These are phyloP conservation scores for Septoria linicola DNA, from an alignment of 2,329 filamentous ascomycete species.

Conservation along the genomic window DNA sequence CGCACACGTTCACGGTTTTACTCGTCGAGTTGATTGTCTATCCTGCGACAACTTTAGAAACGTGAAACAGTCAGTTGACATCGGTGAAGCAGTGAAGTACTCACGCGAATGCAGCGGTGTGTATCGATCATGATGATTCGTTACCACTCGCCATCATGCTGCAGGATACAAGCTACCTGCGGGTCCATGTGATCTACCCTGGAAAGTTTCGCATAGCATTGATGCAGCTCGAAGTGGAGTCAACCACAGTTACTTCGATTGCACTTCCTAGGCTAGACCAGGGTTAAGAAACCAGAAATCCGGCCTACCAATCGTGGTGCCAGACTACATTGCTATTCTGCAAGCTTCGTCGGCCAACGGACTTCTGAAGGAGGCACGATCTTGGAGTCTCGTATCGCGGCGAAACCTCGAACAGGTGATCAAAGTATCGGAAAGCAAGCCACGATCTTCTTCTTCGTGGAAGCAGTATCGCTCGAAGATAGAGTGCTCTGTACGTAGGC, in stretches of 20 bases:
- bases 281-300: constrained; percentile 3
- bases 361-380: constrained; percentile 20
- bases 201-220: neutral
- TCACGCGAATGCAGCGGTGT: constrained; percentile 18
- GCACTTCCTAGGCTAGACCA: constrained; percentile 10
- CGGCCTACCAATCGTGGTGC: constrained; percentile 8
- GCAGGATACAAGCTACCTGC: constrained; percentile 20
- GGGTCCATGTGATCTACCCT: constrained; percentile 19
- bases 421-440: constrained; percentile 13
- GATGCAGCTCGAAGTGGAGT: constrained; percentile 10
- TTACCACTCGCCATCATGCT: constrained; percentile 18
- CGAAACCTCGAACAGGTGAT: constrained; percentile 18
- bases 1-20: no score
- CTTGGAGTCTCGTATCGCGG: constrained; percentile 20
- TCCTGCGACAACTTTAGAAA: no score
- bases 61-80: neutral
- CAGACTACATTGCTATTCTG: neutral
- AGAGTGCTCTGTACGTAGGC: constrained; percentile 19
- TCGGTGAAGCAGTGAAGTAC: constrained; percentile 4
- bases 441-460: constrained; percentile 2
- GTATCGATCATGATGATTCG: constrained; percentile 8
- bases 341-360: constrained; percentile 1
- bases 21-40: no score
- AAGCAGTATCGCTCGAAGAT: constrained; percentile 8
- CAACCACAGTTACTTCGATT: constrained; percentile 12